A percentile compares a stretch with the other conserved stretches of the same genome.
Evolutionary conservation across 2,329 filamentous ascomycete species (phyloP).

Genomic region (Fusarium sp.): DNA sequence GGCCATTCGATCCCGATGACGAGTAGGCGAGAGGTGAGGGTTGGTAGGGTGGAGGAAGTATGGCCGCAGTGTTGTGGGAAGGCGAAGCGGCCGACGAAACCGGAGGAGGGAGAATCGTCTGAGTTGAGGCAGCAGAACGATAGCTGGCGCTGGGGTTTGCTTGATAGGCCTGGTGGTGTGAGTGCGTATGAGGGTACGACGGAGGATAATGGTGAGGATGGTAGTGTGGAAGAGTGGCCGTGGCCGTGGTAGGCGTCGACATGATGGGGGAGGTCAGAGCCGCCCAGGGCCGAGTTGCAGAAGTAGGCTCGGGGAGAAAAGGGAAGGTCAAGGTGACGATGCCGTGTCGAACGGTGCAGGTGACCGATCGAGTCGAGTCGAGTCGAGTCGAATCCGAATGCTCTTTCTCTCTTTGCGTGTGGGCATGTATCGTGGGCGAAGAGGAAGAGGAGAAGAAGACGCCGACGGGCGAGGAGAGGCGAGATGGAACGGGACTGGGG

Average conservation of each 20-base stretch:
- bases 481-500: slow-evolving; percentile 42
- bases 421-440: slow-evolving; percentile 29
- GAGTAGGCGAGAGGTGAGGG: slow-evolving; percentile 51
- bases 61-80: slow-evolving; percentile 40
- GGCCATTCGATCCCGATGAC: slow-evolving; percentile 52
- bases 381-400: slow-evolving; percentile 36
- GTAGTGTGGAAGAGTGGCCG: slow-evolving; percentile 79
- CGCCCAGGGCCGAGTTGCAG: slow-evolving; percentile 42
- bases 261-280: slow-evolving; percentile 62
- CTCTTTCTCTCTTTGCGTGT: slow-evolving; percentile 30
- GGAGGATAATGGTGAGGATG: slow-evolving; percentile 76
- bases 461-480: slow-evolving; percentile 41
- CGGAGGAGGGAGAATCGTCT: slow-evolving; percentile 52
- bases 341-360: slow-evolving; percentile 41
- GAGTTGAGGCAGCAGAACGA: slow-evolving; percentile 48
- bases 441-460: slow-evolving; percentile 38
- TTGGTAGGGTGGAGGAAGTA: slow-evolving; percentile 49
- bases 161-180: slow-evolving; percentile 52
- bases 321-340: slow-evolving; percentile 18
- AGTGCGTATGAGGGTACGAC: slow-evolving; percentile 62
- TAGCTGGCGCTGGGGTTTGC: slow-evolving; percentile 49
- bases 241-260: slow-evolving; percentile 87
- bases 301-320: slow-evolving; percentile 28
- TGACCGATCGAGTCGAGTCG: slow-evolving; percentile 27
- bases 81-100: slow-evolving; percentile 47